Base-by-base conservation (phyloP, 345 rosid species). In the Carallia brachiata region DNA sequence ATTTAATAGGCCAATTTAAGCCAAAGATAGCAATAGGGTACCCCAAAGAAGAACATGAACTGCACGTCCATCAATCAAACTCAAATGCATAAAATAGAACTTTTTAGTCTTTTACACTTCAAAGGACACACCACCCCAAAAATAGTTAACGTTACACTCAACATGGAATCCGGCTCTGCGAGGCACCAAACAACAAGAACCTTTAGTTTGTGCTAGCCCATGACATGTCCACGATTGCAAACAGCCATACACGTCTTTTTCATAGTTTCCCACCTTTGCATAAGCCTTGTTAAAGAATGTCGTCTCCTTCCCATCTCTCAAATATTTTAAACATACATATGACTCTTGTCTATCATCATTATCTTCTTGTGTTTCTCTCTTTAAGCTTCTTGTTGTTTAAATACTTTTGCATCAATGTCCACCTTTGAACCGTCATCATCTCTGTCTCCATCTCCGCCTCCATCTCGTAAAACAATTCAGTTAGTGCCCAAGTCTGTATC, bases 401-500 rank as follows among this genome's bases (percentile, higher is more conserved):
- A 48, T 57, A 40, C 68, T 53, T 48, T n/a, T 4, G 8, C n/a
- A 47, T 53, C 39, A 5, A 0, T 36, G 19, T 12, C 53, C 44
- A 56, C 39, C 76, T 40, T 72, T 56, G 68, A 73, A 71, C 70
- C 77, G 62, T 74, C 86, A 4, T 76, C 83, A 3, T 74, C 86
- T 63, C 39, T 84, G 13, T 23, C 81, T 12, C 2, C 48, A n/a
- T 60, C 81, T 60, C 36, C 77, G 8, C 59, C 71, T 9, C 64
- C 67, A 7, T n/a, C 70, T 28, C 73, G 79, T 61, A 47, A 63
- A 6, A 75, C 62, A 50, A 69, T 86, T 63, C 96, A 90, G 54
- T 30, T 69, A 7, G 96, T 90, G 30, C 61, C 93, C 4, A 86
- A 81, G 76, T 70, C 78, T 5, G 86, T 86, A 27, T 90, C 96